Conservation (phyloP, 495 filamentous ascomycete species). For the Penicillium riverlandense region DNA sequence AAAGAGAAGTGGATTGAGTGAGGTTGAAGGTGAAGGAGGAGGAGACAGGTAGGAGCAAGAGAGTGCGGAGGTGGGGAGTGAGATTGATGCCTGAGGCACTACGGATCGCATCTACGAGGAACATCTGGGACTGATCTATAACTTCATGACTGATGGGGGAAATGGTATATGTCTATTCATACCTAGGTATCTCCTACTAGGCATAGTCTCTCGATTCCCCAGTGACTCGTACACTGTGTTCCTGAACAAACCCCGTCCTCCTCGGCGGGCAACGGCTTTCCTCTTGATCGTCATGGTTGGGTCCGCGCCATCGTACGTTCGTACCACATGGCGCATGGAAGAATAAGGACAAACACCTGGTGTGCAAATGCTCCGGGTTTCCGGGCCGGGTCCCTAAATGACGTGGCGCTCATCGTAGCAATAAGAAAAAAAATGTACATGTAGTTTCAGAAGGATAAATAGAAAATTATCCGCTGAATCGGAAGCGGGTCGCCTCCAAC, state of each 20-base stretch:
- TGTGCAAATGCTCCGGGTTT: constrained; percentile 18
- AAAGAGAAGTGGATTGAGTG: no score
- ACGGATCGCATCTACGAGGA: not conserved
- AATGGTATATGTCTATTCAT: not conserved
- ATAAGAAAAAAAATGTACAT: constrained; percentile 12
- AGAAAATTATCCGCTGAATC: constrained; percentile 55
- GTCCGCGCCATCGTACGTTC: constrained; percentile 12
- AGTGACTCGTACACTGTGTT: no score
- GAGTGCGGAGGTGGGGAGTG: no score
- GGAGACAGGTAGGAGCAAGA: no score
- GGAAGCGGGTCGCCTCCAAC: constrained; percentile 77
- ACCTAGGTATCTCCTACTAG: no score
- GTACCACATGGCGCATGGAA: constrained; percentile 13
- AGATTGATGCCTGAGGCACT: not conserved
- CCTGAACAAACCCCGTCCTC: no score
- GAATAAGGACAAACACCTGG: constrained; percentile 12
- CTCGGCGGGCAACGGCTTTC: no score
- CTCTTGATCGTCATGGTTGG: constrained; percentile 15
- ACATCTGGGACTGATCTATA: not conserved
- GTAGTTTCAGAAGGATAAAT: constrained; percentile 2
- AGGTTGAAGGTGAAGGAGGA: no score
- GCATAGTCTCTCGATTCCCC: no score
- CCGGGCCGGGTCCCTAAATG: no score
- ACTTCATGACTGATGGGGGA: not conserved
- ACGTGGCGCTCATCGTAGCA: no score